phyloP scores from a whole-genome alignment of 768 basidiomycete genomes.

The Lentinus tigrinus region DNA sequence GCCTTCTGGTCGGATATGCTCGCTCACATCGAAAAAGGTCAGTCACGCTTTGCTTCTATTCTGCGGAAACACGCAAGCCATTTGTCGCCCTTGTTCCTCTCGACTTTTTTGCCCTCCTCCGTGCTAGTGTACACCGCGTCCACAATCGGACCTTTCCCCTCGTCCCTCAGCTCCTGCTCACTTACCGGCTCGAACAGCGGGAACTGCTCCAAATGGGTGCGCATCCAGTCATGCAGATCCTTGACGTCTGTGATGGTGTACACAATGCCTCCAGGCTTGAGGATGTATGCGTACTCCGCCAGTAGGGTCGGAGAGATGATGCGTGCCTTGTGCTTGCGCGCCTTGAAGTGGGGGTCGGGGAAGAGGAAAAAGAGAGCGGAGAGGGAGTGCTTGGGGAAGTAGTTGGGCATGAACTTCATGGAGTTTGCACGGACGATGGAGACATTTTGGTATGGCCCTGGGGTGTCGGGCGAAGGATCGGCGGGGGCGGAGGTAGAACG shows the following conservation, averaged over 20 bases:
- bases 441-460: slow-evolving; percentile 76
- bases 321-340: slow-evolving; percentile 96
- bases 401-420: slow-evolving; percentile 98
- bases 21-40: not conserved
- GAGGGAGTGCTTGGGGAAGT: slow-evolving; percentile 87
- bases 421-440: slow-evolving; percentile 94
- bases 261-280: slow-evolving; percentile 90
- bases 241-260: slow-evolving; percentile 98
- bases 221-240: slow-evolving; percentile 96
- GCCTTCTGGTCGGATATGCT: not conserved
- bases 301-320: slow-evolving; percentile 97
- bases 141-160: slow-evolving; percentile 75
- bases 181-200: slow-evolving; percentile 83
- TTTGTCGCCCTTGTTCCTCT: slow-evolving; percentile 86
- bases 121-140: slow-evolving; percentile 83
- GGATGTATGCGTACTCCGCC: slow-evolving; percentile 94
- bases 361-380: slow-evolving; percentile 96
- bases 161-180: slow-evolving; percentile 69
- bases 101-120: slow-evolving; percentile 97
- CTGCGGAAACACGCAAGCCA: slow-evolving; percentile 90
- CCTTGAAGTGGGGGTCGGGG: slow-evolving; percentile 98
- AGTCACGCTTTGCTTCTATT: slow-evolving; percentile 34
- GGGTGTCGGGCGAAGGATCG: slow-evolving; percentile 18
- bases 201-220: slow-evolving; percentile 78
- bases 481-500: slow-evolving; percentile 54